Conservation (phyloP, 2,329 filamentous ascomycete species). For the Alternaria postmessia region DNA sequence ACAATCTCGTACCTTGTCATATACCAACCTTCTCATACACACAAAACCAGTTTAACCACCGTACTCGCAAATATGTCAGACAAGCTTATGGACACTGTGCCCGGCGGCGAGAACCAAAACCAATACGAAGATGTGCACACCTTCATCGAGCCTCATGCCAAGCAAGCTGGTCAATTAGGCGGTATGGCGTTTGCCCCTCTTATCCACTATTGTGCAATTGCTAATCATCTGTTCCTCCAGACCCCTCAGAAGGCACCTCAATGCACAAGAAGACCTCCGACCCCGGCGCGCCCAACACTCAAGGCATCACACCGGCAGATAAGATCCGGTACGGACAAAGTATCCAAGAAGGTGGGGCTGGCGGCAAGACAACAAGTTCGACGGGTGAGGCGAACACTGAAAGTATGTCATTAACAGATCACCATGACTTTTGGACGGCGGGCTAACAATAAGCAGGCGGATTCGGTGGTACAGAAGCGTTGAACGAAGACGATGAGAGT, state of each 20-base stretch:
- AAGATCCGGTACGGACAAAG: slow-evolving; percentile 65
- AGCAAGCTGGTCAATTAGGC: slow-evolving; percentile 65
- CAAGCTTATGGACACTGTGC: slow-evolving; percentile 66
- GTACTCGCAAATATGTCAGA: slow-evolving; percentile 55
- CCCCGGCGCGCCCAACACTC: slow-evolving; percentile 54
- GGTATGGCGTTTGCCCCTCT: slow-evolving; percentile 45
- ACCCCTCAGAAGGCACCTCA: slow-evolving; percentile 20
- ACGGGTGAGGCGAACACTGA: slow-evolving; percentile 50
- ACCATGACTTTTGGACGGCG: neutral
- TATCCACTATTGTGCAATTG: neutral
- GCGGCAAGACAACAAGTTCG: slow-evolving; percentile 59
- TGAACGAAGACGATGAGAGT: slow-evolving; percentile 49
- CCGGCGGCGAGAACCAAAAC: slow-evolving; percentile 64
- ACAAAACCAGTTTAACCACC: neutral
- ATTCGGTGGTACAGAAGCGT: slow-evolving; percentile 53
- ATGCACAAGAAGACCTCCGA: slow-evolving; percentile 33
- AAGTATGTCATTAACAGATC: slow-evolving; percentile 35
- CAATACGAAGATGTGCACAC: slow-evolving; percentile 68
- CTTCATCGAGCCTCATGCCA: slow-evolving; percentile 59
- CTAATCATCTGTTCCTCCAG: slow-evolving; percentile 4
- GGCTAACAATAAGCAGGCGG: slow-evolving; percentile 22
- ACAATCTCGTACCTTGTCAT: neutral
- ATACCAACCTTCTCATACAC: neutral
- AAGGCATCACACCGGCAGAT: slow-evolving; percentile 51
- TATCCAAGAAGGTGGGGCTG: slow-evolving; percentile 64